Percentiles rank a stretch among this genome's conserved stretches.
Conservation (phyloP, 169 alveolate species). For the Babesia sp. region DNA sequence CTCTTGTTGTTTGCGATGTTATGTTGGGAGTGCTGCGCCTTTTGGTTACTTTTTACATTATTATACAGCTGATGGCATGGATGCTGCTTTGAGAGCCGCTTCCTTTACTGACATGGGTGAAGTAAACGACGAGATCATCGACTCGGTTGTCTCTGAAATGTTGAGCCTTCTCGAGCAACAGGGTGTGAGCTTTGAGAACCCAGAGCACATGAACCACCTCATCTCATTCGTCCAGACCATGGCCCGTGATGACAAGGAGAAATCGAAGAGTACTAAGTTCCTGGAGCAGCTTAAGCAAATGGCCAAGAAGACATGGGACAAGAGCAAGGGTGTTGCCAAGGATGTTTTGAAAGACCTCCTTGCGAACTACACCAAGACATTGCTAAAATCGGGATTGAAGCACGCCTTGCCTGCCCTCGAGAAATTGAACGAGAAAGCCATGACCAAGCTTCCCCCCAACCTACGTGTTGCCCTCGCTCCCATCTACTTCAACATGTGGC, state of each 20-base stretch:
- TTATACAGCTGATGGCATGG: not conserved
- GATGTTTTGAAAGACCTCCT: not conserved
- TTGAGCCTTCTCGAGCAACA: constrained; percentile 24
- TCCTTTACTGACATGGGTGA: constrained; percentile 32
- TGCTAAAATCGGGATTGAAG: constrained; percentile 27
- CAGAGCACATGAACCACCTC: constrained; percentile 26
- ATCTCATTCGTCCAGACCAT: constrained; percentile 35
- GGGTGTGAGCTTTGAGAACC: constrained; percentile 38
- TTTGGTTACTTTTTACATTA: not conserved
- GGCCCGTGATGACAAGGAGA: not conserved
- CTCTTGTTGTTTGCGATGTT: no score
- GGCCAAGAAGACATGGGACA: constrained; percentile 35
- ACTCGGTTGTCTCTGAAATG: constrained; percentile 36
- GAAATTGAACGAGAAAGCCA: constrained; percentile 47
- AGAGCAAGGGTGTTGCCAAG: constrained; percentile 27
- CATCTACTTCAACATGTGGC: constrained; percentile 56
- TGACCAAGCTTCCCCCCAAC: constrained; percentile 41
- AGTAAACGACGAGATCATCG: constrained; percentile 41
- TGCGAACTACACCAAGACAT: not conserved
- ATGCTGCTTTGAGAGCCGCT: constrained; percentile 11
- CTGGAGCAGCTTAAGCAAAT: constrained; percentile 24
- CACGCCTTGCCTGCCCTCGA: constrained; percentile 52
- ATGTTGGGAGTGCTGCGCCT: no score
- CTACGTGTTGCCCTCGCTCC: constrained; percentile 58
- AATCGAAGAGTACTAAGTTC: constrained; percentile 8